Conservation (phyloP, 169 alveolate genomes). For the Perkinsus chesapeaki region DNA sequence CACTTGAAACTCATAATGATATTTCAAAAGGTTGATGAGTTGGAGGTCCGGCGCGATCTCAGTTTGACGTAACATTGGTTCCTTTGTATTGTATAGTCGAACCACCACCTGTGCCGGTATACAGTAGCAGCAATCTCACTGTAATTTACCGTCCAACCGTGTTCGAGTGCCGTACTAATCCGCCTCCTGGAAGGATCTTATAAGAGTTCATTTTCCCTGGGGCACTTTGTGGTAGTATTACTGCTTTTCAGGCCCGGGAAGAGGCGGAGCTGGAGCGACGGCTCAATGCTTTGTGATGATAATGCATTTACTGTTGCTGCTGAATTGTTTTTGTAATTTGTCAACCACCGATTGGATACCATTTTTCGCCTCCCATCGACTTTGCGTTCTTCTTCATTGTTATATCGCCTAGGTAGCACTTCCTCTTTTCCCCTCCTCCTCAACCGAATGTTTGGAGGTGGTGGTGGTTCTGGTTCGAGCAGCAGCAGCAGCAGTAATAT, state of each 20-base stretch:
- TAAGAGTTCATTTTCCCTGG: no score
- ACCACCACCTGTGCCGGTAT: no score
- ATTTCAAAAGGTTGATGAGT: no score
- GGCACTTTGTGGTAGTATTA: no score
- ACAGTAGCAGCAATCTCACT: no score
- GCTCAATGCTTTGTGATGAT: neutral
- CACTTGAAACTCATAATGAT: no score
- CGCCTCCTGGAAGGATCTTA: no score
- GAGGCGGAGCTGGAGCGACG: neutral
- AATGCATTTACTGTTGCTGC: neutral
- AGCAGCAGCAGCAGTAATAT: neutral
- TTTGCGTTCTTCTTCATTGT: neutral
- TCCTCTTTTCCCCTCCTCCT: neutral
- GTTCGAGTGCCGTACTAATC: no score
- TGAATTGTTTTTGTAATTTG: neutral
- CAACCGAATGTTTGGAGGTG: neutral
- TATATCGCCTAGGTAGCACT: neutral
- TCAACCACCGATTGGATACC: neutral
- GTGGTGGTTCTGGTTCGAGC: neutral
- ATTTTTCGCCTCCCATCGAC: neutral
- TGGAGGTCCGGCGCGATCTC: no score
- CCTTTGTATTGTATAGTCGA: no score
- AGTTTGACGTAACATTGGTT: no score
- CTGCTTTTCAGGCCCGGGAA: neutral
- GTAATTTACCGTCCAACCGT: no score